These are phyloP conservation scores for Globisporangium rhizosaccharum DNA, from an alignment of 352 stramenopile genomes.

Conservation along the genomic window DNA sequence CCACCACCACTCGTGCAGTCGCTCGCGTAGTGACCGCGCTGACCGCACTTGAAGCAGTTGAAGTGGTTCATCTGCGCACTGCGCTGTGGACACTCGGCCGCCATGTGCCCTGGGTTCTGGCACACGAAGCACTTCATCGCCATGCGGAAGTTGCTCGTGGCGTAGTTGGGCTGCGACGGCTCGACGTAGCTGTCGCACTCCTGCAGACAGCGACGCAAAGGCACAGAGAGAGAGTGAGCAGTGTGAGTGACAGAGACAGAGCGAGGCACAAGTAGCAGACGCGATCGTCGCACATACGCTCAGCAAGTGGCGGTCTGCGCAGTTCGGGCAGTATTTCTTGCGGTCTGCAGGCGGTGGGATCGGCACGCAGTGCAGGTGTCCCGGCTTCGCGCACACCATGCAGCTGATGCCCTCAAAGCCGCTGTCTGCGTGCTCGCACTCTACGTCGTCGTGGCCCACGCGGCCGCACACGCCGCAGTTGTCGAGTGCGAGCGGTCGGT, in stretches of 20 bases:
- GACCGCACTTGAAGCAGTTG: constrained; percentile 49
- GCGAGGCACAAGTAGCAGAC: not conserved
- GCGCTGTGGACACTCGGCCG: constrained; percentile 53
- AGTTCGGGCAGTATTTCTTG: constrained; percentile 67
- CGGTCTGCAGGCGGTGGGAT: constrained; percentile 60
- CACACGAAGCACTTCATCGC: constrained; percentile 75
- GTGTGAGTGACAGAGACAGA: too few species aligned
- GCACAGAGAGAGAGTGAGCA: not conserved
- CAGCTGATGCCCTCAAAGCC: constrained; percentile 37
- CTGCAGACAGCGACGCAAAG: constrained; percentile 5
- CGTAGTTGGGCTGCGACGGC: constrained; percentile 36
- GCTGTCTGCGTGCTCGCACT: constrained; percentile 31
- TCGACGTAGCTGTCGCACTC: constrained; percentile 41
- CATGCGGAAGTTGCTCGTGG: constrained; percentile 30
- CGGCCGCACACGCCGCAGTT: constrained; percentile 55
- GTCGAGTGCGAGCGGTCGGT: constrained; percentile 30
- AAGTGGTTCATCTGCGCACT: constrained; percentile 37
- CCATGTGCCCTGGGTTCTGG: constrained; percentile 63
- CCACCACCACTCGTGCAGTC: constrained; percentile 26
- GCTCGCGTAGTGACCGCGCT: constrained; percentile 41
- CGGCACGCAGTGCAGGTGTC: constrained; percentile 68
- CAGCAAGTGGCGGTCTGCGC: constrained; percentile 48
- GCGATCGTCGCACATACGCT: constrained; percentile 14
- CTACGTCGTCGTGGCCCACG: constrained; percentile 35
- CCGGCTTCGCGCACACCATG: constrained; percentile 64